Base-by-base conservation (phyloP, 2,329 filamentous ascomycete species). In the Fusarium clavum region DNA sequence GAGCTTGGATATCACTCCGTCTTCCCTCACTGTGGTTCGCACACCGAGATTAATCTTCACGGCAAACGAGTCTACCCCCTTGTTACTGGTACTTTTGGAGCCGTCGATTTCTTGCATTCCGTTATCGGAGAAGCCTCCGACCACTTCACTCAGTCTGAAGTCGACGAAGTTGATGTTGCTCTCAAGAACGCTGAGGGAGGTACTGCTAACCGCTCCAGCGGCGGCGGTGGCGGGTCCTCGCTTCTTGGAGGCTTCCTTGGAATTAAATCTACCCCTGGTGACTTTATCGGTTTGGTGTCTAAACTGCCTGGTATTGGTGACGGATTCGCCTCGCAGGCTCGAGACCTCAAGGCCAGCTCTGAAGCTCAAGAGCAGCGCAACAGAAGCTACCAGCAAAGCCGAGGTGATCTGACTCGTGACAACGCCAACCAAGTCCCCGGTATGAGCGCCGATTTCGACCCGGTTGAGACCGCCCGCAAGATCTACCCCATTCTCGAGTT, bases 401-500 rank as follows among this genome's bases (percentile, higher is more conserved):
- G 80, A 16, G 73, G 72, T 27, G 76, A 77, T 25, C 77, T 85
- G 64, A 75, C 75, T 29, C 73, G 73, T n/a, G 83, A 80, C 55
- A 90, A 86, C 71, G 76, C 74, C 25, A 90, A 89, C 69, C 81
- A 88, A 16, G 88, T 94, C 12, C 92, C 91, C 22, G 93, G 92
- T 8, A 93, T 94, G 85, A 91, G 89, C 74, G 84, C 88, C 16
- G 84, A 87, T 76, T 93, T 97, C 64, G 94, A 98, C 75, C 91
- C 92, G 0, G 87, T 92, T 73, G 90, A 93, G 79, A 91, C 91
- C 1, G 87, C 91, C 16, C 84, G 86, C 41, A 90, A 97, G 81
- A 98, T 99, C 71, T 98, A 98, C 76, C 96, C 96, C 1, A 97
- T 99, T 64, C 87, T 99, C 0, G 88, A 93, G 64, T 99, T 98